Evolutionary conservation across 169 alveolate genomes (phyloP).

Genomic region (Cryptosporidium sp.): DNA sequence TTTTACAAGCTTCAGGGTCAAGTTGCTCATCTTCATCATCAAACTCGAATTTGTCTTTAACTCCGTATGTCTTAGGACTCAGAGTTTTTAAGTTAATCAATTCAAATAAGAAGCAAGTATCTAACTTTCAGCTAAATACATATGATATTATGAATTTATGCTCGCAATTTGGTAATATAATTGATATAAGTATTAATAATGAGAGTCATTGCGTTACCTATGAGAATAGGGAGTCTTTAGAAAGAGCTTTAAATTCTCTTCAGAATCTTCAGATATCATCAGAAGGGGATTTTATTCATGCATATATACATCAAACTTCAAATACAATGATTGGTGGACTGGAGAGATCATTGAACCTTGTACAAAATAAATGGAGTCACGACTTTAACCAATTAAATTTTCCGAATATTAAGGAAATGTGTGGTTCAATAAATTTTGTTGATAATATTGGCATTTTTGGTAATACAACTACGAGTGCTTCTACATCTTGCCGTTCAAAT

Average conservation of each 20-base stretch:
- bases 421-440: not conserved
- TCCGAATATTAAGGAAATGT: conserved; percentile 26
- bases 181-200: conserved; percentile 22
- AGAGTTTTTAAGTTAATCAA: not conserved
- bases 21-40: not conserved
- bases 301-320: conserved; percentile 57
- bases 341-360: conserved; percentile 29
- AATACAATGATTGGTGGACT: conserved; percentile 51
- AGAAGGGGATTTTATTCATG: conserved; percentile 72
- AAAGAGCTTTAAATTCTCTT: conserved; percentile 48
- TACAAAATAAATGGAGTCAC: conserved; percentile 28
- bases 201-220: conserved; percentile 45
- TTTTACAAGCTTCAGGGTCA: not conserved
- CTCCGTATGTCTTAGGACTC: conserved; percentile 33
- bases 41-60: not conserved
- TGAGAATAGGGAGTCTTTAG: conserved; percentile 40
- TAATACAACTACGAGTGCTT: conserved; percentile 13
- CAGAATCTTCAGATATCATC: conserved; percentile 63
- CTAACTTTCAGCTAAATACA: conserved; percentile 48
- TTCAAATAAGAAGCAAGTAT: conserved; percentile 35
- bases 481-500: conserved; percentile 39
- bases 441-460: conserved; percentile 7
- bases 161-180: conserved; percentile 64
- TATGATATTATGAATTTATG: conserved; percentile 58
- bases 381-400: conserved; percentile 15